Conservation (phyloP, 106 monocot genomes). For the Allium cepa region DNA sequence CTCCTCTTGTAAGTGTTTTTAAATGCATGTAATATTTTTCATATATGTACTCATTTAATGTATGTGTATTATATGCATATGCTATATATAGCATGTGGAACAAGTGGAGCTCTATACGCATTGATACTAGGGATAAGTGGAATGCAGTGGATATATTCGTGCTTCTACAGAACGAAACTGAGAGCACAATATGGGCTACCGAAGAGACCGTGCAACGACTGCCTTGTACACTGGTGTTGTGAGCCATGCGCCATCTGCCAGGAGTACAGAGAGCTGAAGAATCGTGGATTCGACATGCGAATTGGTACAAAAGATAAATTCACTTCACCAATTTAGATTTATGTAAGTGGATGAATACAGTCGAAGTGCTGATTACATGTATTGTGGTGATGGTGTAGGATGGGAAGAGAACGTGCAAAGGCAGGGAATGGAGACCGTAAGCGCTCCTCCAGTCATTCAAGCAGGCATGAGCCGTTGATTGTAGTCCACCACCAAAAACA, state of each 20-base stretch:
- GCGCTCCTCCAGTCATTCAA: too few relatives aligned
- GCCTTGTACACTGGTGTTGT: slow-evolving; percentile 41
- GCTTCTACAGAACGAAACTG: slow-evolving; percentile 31
- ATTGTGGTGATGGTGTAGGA: too few relatives aligned
- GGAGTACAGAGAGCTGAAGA: slow-evolving; percentile 41
- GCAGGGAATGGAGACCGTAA: too few relatives aligned
- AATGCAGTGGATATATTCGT: slow-evolving; percentile 35
- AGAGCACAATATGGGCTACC: slow-evolving; percentile 25
- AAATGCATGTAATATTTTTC: background rate
- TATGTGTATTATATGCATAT: too few relatives aligned
- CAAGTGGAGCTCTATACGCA: slow-evolving; percentile 32
- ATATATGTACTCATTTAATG: background rate
- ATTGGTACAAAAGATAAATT: background rate
- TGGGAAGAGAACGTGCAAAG: too few relatives aligned
- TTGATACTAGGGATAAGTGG: slow-evolving; percentile 11
- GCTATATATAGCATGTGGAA: slow-evolving; percentile 21
- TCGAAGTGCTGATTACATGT: too few relatives aligned
- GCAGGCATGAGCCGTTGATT: too few relatives aligned
- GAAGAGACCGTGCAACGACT: slow-evolving; percentile 37
- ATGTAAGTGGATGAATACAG: too few relatives aligned
- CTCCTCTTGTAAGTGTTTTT: slow-evolving; percentile 23
- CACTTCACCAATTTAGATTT: too few relatives aligned
- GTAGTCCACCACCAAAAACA: too few relatives aligned
- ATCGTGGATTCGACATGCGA: slow-evolving; percentile 35
- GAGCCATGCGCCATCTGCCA: slow-evolving; percentile 52